These are phyloP conservation scores for Sporothrix phasma DNA, from an alignment of 2,329 filamentous ascomycete genomes.

Conservation along the genomic window DNA sequence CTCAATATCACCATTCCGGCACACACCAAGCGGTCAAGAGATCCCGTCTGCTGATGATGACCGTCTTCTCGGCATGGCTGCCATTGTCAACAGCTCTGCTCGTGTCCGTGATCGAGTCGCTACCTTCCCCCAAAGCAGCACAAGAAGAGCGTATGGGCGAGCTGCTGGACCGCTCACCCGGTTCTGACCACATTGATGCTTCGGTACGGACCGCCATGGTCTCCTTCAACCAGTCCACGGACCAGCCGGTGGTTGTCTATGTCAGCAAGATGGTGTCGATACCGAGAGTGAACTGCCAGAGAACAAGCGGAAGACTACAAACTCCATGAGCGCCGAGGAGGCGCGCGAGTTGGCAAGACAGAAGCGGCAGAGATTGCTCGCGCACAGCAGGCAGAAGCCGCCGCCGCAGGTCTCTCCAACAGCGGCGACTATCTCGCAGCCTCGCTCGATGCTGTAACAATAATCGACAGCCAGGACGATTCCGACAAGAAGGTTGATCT, in stretches of 20 bases:
- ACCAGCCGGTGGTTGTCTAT: constrained; percentile 80
- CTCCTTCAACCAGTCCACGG: constrained; percentile 58
- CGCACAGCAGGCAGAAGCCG: constrained; percentile 47
- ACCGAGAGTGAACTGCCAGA: constrained; percentile 85
- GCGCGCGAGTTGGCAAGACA: constrained; percentile 77
- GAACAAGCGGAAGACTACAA: constrained; percentile 59
- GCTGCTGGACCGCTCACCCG: constrained; percentile 71
- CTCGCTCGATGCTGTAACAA: constrained; percentile 10
- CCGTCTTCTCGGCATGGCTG: constrained; percentile 82
- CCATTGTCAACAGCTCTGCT: constrained; percentile 85
- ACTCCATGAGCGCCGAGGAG: constrained; percentile 76
- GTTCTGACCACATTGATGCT: constrained; percentile 57
- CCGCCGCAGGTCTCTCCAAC: constrained; percentile 29
- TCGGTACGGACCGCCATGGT: constrained; percentile 71
- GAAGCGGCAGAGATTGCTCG: constrained; percentile 84
- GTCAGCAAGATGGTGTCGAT: constrained; percentile 98
- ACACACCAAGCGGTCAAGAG: constrained; percentile 75
- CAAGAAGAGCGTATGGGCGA: constrained; percentile 73
- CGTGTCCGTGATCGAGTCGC: constrained; percentile 85
- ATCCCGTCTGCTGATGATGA: constrained; percentile 76
- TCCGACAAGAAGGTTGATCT: constrained; percentile 53
- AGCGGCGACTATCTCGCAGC: constrained; percentile 9
- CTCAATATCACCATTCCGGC: constrained; percentile 72
- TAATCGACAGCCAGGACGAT: constrained; percentile 25
- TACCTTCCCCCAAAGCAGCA: constrained; percentile 73